phyloP scores from a whole-genome alignment of 495 filamentous ascomycete genomes.

The Amniculicola lignicola region DNA sequence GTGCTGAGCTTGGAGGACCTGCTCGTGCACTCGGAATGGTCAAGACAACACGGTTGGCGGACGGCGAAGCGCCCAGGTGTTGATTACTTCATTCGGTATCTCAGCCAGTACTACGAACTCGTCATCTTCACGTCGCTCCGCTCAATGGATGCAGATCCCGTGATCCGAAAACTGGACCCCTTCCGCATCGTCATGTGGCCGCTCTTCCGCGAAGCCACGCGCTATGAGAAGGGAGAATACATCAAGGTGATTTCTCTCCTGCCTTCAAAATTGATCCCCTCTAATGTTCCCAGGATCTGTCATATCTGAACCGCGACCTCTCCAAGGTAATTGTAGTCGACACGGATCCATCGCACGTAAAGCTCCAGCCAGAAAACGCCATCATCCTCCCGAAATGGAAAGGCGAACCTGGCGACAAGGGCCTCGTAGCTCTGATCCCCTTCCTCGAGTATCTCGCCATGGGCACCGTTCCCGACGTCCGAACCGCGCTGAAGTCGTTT shows the following conservation, averaged over 20 bases:
- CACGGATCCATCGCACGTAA: slow-evolving; percentile 74
- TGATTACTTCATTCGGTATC: slow-evolving; percentile 95
- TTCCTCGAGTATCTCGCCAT: slow-evolving; percentile 96
- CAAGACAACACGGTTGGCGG: slow-evolving; percentile 89
- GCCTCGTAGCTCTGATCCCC: slow-evolving; percentile 82
- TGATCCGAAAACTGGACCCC: slow-evolving; percentile 92
- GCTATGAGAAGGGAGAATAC: slow-evolving; percentile 92
- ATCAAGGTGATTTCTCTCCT: slow-evolving; percentile 66
- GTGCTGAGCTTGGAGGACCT: slow-evolving; percentile 91
- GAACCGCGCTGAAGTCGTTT: slow-evolving; percentile 81
- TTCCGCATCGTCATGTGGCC: slow-evolving; percentile 95
- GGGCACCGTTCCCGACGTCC: slow-evolving; percentile 72
- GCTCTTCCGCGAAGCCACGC: slow-evolving; percentile 88
- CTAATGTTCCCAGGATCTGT: slow-evolving; percentile 67
- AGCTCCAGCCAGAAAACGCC: slow-evolving; percentile 87
- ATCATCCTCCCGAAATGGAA: slow-evolving; percentile 88
- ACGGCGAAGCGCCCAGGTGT: slow-evolving; percentile 91
- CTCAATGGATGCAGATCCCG: slow-evolving; percentile 73
- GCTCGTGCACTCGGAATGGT: slow-evolving; percentile 91
- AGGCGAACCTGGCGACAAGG: slow-evolving; percentile 75
- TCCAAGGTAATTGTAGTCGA: slow-evolving; percentile 93
- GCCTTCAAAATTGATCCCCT: no score
- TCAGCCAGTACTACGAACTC: slow-evolving; percentile 95
- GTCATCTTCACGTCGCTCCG: slow-evolving; percentile 90
- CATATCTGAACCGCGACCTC: slow-evolving; percentile 91